phyloP scores from a whole-genome alignment of 768 basidiomycete genomes.

The Tricholoma saponaceum region DNA sequence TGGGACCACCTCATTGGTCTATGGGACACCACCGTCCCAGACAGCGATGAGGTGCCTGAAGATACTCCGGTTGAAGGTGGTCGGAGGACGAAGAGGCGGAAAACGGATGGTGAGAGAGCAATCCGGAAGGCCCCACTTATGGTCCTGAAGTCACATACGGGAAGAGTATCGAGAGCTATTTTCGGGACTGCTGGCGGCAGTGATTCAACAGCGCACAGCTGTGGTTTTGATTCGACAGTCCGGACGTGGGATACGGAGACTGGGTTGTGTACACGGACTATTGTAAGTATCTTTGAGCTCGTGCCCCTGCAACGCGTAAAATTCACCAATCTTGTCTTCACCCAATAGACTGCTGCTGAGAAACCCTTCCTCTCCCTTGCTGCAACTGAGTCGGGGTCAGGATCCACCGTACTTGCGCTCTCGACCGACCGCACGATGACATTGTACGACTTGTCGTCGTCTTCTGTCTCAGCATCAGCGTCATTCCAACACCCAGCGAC shows the following conservation, averaged over 20 bases:
- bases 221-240: conserved; percentile 89
- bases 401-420: conserved; percentile 48
- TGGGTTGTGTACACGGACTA: conserved; percentile 66
- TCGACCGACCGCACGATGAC: conserved; percentile 75
- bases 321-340: neutral
- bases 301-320: neutral
- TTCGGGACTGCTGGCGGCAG: conserved; percentile 39
- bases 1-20: conserved; percentile 88
- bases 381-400: conserved; percentile 34
- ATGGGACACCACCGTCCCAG: conserved; percentile 67
- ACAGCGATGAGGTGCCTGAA: conserved; percentile 59
- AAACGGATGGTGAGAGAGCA: conserved; percentile 39
- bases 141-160: conserved; percentile 82
- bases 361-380: conserved; percentile 72
- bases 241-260: conserved; percentile 83
- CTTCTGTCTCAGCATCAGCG: conserved; percentile 25
- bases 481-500: conserved; percentile 60
- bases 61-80: conserved; percentile 30
- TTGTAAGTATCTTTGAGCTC: conserved; percentile 42
- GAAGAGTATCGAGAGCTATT: conserved; percentile 68
- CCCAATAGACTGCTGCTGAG: conserved; percentile 56
- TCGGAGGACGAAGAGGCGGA: conserved; percentile 65
- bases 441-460: conserved; percentile 53
- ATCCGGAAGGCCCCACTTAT: conserved; percentile 63
- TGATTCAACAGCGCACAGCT: conserved; percentile 54